A percentile compares a stretch with the other conserved stretches of the same genome.
Conservation (phyloP, 1,284 basidiomycete species). For the Heterobasidion annosum region DNA sequence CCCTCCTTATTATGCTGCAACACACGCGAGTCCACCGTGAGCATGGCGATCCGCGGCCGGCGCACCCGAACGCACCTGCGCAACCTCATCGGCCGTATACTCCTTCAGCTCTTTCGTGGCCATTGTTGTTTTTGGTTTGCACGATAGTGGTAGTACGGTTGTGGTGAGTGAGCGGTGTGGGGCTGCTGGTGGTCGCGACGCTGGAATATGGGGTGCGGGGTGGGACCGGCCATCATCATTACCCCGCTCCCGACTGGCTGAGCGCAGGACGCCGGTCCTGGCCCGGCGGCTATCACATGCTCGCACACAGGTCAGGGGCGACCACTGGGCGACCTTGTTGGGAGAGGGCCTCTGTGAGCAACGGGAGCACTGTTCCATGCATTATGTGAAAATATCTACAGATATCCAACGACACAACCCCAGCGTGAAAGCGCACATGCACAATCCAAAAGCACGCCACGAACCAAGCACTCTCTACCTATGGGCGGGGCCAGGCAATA, state of each 20-base stretch:
- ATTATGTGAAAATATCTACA: too few relatives aligned
- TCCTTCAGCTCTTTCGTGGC: conserved; percentile 23
- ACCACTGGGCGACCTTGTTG: not conserved
- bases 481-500: too few relatives aligned
- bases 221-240: not conserved
- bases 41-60: not conserved
- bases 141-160: not conserved
- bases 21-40: not conserved
- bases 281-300: too few relatives aligned
- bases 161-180: not conserved
- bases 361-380: too few relatives aligned
- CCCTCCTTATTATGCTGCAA: conserved; percentile 68
- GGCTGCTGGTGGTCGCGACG: too few relatives aligned
- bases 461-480: too few relatives aligned
- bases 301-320: not conserved
- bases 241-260: not conserved
- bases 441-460: too few relatives aligned
- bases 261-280: too few relatives aligned
- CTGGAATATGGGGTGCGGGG: not conserved
- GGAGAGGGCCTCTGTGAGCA: too few relatives aligned
- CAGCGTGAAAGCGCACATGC: too few relatives aligned
- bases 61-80: conserved; percentile 31
- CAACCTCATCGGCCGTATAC: conserved; percentile 42
- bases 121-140: conserved; percentile 14
- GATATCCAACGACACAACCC: too few relatives aligned